Conservation (phyloP, 148 eudicot species). For the Rhododendron molle region DNA sequence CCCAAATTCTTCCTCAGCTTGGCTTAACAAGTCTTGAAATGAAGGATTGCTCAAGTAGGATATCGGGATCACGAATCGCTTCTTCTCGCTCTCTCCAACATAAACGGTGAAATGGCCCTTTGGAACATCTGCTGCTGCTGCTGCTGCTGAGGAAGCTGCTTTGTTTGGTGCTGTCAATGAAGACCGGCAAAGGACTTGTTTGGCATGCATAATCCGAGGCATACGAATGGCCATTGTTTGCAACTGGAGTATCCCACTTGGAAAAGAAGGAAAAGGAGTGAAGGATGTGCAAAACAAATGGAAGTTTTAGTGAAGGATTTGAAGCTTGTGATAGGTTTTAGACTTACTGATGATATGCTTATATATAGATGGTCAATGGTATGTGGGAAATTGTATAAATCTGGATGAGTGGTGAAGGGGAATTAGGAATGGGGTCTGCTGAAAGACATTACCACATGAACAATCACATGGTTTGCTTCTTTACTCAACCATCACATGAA, state of each 20-base stretch:
- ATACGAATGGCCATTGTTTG: conserved; percentile 3
- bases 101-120: too few relatives aligned
- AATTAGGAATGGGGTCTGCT: background rate
- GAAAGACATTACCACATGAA: conserved; percentile 3
- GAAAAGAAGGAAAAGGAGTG: background rate
- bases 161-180: background rate
- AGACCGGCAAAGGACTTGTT: background rate
- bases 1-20: background rate
- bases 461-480: conserved; percentile 3
- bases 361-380: too few relatives aligned
- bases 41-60: too few relatives aligned
- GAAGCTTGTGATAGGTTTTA: background rate
- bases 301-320: background rate
- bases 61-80: too few relatives aligned
- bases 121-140: too few relatives aligned
- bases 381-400: background rate
- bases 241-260: background rate
- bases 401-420: conserved; percentile 1
- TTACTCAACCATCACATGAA: background rate
- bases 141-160: background rate
- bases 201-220: conserved; percentile 7
- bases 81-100: too few relatives aligned
- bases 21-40: too few relatives aligned
- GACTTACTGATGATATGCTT: too few relatives aligned
- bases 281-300: background rate